A percentile compares a stretch with the other conserved stretches of the same genome.
These are phyloP conservation scores for Podaxis carcinomalis DNA, from an alignment of 768 basidiomycete genomes.

Conservation along the genomic window DNA sequence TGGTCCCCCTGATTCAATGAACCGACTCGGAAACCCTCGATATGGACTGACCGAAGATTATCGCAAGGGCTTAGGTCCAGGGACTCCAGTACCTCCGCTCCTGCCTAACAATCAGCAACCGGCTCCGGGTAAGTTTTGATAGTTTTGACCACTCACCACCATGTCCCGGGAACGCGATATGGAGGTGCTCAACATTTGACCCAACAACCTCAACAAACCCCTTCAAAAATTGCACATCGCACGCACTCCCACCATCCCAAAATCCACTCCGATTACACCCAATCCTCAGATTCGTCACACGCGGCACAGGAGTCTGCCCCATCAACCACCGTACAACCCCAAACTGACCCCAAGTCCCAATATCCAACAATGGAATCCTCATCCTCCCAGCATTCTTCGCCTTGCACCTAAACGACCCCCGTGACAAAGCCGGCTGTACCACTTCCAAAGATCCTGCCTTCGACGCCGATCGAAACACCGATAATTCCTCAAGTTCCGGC, in stretches of 20 bases:
- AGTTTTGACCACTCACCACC: not conserved
- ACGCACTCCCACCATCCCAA: not conserved
- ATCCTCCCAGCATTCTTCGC: not conserved
- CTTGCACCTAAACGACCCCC: not conserved
- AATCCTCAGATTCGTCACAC: not conserved
- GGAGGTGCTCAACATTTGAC: not conserved
- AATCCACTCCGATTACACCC: not conserved
- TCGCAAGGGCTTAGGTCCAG: not conserved
- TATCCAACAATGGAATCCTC: not conserved
- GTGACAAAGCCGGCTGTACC: not conserved
- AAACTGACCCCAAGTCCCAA: not conserved
- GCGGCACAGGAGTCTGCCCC: not conserved
- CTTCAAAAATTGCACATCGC: not conserved
- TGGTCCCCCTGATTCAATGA: not conserved
- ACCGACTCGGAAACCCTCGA: constrained; percentile 3
- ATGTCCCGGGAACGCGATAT: not conserved
- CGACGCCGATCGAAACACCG: not conserved
- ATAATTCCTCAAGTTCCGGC: not conserved
- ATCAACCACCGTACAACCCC: constrained; percentile 2
- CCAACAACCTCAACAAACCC: not conserved
- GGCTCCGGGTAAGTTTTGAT: not conserved
- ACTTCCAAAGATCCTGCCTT: not conserved
- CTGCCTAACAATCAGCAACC: not conserved
- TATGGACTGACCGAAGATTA: not conserved
- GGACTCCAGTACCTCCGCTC: not conserved